A percentile compares a stretch with the other conserved stretches of the same genome.
These are phyloP conservation scores for Dipteronia sinensis DNA, from an alignment of 345 rosid genomes.

Conservation along the genomic window DNA sequence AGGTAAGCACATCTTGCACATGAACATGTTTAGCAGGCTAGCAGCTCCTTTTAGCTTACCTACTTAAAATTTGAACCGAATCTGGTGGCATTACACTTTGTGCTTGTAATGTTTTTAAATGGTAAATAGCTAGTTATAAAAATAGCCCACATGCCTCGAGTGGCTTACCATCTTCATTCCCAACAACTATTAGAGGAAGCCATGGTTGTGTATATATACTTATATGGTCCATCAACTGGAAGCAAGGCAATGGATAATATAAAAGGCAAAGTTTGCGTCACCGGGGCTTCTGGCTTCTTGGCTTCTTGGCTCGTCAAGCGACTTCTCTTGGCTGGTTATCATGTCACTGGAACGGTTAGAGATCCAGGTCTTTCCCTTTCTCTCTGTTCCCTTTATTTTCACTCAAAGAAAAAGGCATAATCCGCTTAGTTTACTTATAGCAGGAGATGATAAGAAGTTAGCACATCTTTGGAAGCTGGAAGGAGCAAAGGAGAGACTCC, in stretches of 20 bases:
- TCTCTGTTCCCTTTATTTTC: neutral
- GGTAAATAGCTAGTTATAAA: neutral
- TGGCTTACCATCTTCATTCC: slow-evolving; percentile 41
- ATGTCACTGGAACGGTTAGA: slow-evolving; percentile 85
- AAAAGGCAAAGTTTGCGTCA: slow-evolving; percentile 78
- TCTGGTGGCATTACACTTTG: neutral
- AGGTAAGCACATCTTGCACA: neutral
- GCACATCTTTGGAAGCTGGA: slow-evolving; percentile 75
- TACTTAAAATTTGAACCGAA: neutral
- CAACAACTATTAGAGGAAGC: slow-evolving; percentile 12
- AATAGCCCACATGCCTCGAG: slow-evolving; percentile 27
- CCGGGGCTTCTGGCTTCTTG: slow-evolving; percentile 86
- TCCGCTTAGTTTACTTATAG: neutral
- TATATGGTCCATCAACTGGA: neutral
- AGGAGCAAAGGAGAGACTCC: slow-evolving; percentile 86
- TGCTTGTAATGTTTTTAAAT: neutral
- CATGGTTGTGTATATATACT: slow-evolving; percentile 2
- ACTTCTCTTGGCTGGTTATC: slow-evolving; percentile 18
- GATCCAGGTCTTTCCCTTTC: slow-evolving; percentile 55
- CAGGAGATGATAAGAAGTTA: slow-evolving; percentile 70
- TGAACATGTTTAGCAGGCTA: neutral
- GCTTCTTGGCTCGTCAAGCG: slow-evolving; percentile 94
- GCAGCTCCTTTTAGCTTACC: neutral
- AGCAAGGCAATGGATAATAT: slow-evolving; percentile 31
- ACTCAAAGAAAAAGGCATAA: neutral